Conservation (phyloP, 108 stramenopile species). For the Nitzschia palea region DNA sequence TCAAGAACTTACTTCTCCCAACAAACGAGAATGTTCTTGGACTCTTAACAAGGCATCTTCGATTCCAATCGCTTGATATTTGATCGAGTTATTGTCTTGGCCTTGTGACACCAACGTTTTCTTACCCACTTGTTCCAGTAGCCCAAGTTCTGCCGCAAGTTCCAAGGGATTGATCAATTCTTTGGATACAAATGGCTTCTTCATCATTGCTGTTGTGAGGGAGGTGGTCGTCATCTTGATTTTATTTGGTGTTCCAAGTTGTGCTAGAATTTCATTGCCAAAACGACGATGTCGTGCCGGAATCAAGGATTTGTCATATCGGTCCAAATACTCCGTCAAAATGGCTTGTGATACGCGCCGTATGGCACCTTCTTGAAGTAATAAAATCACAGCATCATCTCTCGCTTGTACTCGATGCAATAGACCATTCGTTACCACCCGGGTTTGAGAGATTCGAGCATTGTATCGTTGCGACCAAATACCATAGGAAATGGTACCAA, state of each 20-base stretch:
- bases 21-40: neutral
- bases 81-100: neutral
- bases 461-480: conserved; percentile 28
- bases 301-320: neutral
- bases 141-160: neutral
- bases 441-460: conserved; percentile 20
- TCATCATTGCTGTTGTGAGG: too few relatives aligned
- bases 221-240: too few relatives aligned
- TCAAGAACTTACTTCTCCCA: neutral
- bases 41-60: neutral
- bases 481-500: conserved; percentile 39
- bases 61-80: neutral
- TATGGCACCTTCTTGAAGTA: conserved; percentile 18
- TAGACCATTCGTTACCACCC: conserved; percentile 15
- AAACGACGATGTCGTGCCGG: too few relatives aligned
- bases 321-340: conserved; percentile 7
- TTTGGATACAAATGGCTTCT: neutral
- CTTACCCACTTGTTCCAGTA: neutral
- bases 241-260: neutral
- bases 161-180: conserved; percentile 1
- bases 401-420: conserved; percentile 14
- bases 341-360: conserved; percentile 1
- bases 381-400: conserved; percentile 13
- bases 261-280: neutral
- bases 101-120: neutral